phyloP scores from a whole-genome alignment of 192 early-diverging fungal species.

The Podila verticillata region DNA sequence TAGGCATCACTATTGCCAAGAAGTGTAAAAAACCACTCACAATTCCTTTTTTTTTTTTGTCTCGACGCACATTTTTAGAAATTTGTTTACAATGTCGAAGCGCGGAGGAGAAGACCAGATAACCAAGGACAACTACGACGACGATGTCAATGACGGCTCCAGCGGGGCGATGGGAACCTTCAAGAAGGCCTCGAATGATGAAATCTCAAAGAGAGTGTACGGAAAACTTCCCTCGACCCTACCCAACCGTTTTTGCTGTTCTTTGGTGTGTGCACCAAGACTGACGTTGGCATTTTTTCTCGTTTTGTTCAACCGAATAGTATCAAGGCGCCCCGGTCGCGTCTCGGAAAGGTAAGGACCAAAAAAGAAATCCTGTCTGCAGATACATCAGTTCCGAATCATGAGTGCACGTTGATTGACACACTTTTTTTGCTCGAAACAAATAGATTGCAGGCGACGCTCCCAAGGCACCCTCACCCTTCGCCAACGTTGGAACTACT shows the following conservation, averaged over 20 bases:
- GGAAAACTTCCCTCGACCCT: background rate
- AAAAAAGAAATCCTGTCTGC: background rate
- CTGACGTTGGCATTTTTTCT: background rate
- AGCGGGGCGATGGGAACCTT: conserved; percentile 4
- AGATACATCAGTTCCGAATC: too few species aligned
- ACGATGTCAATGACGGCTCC: conserved; percentile 8
- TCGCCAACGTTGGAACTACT: background rate
- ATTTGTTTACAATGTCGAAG: conserved; percentile 15
- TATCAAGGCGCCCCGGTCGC: background rate
- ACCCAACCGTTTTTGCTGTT: too few species aligned
- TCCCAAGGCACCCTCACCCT: background rate
- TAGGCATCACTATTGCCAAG: too few species aligned
- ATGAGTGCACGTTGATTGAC: background rate
- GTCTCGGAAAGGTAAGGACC: background rate
- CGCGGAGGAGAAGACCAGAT: conserved; percentile 13
- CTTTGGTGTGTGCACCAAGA: too few species aligned
- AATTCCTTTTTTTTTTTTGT: background rate
- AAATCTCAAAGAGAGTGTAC: conserved; percentile 22
- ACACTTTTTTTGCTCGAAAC: background rate
- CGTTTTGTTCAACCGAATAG: background rate
- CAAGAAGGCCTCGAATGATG: conserved; percentile 14
- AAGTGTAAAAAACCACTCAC: background rate
- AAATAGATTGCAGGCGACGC: background rate
- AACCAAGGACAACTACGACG: conserved; percentile 22
- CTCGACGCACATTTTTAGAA: conserved; percentile 1